phyloP scores from a whole-genome alignment of 176 grass and related monocot species.

The Luzula sylvatica region DNA sequence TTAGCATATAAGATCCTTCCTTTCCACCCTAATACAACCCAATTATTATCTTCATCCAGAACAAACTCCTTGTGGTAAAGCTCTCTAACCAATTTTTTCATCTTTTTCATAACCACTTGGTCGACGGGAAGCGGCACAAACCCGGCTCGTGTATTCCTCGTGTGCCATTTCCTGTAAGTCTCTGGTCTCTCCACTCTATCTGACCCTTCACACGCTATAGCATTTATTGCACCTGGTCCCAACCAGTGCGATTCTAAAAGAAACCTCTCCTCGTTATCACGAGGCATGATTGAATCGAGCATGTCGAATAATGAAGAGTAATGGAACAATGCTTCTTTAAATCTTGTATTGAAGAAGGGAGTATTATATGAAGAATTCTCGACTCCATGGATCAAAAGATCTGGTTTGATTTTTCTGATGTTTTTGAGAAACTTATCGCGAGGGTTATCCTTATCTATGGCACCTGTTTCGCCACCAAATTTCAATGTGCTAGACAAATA shows the following conservation, averaged over 20 bases:
- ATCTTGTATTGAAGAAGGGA: slow-evolving; percentile 32
- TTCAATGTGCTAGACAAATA: slow-evolving; percentile 19
- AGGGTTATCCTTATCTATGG: slow-evolving; percentile 16
- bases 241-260: slow-evolving; percentile 16
- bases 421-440: slow-evolving; percentile 29
- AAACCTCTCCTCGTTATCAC: slow-evolving; percentile 22
- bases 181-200: slow-evolving; percentile 31
- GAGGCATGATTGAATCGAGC: slow-evolving; percentile 29
- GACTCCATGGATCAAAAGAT: slow-evolving; percentile 26
- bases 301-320: slow-evolving; percentile 44
- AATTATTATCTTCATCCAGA: slow-evolving; percentile 14
- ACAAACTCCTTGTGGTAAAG: slow-evolving; percentile 36
- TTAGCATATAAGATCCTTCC: slow-evolving; percentile 21
- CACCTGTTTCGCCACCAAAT: slow-evolving; percentile 25
- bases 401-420: slow-evolving; percentile 33
- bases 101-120: slow-evolving; percentile 19
- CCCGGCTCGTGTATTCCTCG: slow-evolving; percentile 23
- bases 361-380: slow-evolving; percentile 29
- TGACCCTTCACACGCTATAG: slow-evolving; percentile 26
- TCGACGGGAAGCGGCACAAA: slow-evolving; percentile 22
- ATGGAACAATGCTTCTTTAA: slow-evolving; percentile 31
- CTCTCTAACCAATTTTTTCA: slow-evolving; percentile 7
- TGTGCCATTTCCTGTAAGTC: slow-evolving; percentile 32
- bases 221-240: slow-evolving; percentile 8
- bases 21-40: slow-evolving; percentile 32